These are phyloP conservation scores for Hyparrhenia diplandra DNA, from an alignment of 176 grass and related monocot genomes.

Conservation along the genomic window DNA sequence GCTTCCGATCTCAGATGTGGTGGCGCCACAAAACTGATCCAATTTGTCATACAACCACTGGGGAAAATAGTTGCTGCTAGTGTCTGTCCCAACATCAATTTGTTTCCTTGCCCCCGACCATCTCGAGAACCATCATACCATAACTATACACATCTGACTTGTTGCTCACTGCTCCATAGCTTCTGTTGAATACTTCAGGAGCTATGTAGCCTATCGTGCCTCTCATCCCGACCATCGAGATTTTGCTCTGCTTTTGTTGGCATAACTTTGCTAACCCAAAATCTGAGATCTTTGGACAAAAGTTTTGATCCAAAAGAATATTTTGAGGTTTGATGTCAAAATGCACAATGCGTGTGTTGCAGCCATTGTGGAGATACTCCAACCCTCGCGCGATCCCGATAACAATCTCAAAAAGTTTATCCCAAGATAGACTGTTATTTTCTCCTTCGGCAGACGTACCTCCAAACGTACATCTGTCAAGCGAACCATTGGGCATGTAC, in stretches of 20 bases:
- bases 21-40: background rate
- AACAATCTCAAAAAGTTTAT: background rate
- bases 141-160: constrained; percentile 16
- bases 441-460: background rate
- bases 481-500: constrained; percentile 39
- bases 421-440: background rate
- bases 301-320: constrained; percentile 6
- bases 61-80: background rate
- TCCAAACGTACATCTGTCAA: constrained; percentile 16
- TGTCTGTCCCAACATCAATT: background rate
- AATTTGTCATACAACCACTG: background rate
- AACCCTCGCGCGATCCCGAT: background rate
- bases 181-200: constrained; percentile 28
- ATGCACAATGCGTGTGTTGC: background rate
- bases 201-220: constrained; percentile 31
- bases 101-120: constrained; percentile 19
- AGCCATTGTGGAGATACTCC: background rate
- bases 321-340: constrained; percentile 10
- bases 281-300: constrained; percentile 23
- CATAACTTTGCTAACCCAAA: constrained; percentile 16
- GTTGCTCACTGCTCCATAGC: constrained; percentile 18
- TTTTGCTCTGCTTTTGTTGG: constrained; percentile 14
- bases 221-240: constrained; percentile 4
- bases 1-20: background rate
- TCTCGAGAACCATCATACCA: constrained; percentile 25